Evolutionary conservation across 2,329 filamentous ascomycete species (phyloP), one percentile per base, ranked within the genome.

Genomic region (Colletotrichum sp.): DNA sequence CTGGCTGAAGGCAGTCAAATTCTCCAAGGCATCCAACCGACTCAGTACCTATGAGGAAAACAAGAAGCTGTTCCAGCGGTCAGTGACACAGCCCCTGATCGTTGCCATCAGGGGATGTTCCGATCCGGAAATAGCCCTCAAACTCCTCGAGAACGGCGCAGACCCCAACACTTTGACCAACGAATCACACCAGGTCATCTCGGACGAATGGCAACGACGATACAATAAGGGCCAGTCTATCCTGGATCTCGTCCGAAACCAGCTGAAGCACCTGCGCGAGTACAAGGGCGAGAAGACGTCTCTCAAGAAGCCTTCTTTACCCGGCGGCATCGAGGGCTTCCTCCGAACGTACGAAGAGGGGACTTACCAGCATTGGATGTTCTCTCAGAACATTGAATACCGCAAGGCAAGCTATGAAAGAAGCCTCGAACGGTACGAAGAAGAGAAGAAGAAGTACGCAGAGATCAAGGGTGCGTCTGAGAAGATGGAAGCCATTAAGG

Each of bases 31-130:
- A 57, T 79, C 87, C 26, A 81, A 82, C 24, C 78, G 79, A 3
- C 80, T 87, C 4, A 78, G 85, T 24, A 84, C 80, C 18, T 81
- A 87, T 2, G 89, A 93, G 26, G 66, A 82, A 0, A 92, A 92
- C 71, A 83, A 88, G 72, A 82, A 83, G 2, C 78, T 79, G 0
- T 95, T 92, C 81, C 82, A 86, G 5, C 75, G 82, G 7, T 81
- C 79, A 2, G 80, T 90, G 13, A 86, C 90, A 70, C 95, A 96
- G 80, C 95, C 95, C 0, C 84, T 97, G 16, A 86, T 95, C 12
- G 74, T 88, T 5, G 95, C 95, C 16, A 88, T 84, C 80, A 91
- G 79, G 74, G 79, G 80, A 48, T 92, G 80, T 83, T 85, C n/a
- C 4, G 79, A 83, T 18, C 85, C 86, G 0, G 84, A 87, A 1